phyloP scores from a whole-genome alignment of 768 basidiomycete species.

The Strobilomyces confusus region DNA sequence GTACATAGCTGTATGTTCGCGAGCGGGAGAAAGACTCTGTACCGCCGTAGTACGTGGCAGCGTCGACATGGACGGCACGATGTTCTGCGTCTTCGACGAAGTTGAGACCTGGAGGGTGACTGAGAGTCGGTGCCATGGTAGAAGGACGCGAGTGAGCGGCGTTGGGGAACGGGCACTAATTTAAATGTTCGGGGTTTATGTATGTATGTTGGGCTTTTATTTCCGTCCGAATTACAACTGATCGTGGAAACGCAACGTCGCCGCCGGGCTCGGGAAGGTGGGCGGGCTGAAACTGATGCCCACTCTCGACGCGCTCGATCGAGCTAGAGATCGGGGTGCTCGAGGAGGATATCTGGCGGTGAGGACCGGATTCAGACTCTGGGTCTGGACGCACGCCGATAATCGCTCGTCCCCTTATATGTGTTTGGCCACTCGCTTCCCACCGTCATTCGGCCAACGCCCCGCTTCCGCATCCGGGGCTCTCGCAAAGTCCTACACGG shows the following conservation, averaged over 20 bases:
- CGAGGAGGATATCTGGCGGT: not conserved
- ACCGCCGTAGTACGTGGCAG: constrained; percentile 79
- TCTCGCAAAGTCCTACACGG: not conserved
- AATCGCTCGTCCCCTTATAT: not conserved
- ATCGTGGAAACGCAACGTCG: constrained; percentile 16
- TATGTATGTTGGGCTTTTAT: constrained; percentile 18
- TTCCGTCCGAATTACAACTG: constrained; percentile 10
- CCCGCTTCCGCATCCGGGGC: not conserved
- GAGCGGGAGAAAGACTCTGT: constrained; percentile 76
- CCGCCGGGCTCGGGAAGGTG: not conserved
- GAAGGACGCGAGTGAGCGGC: not conserved
- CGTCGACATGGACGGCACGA: constrained; percentile 56
- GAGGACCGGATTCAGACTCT: not conserved
- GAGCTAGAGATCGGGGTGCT: not conserved
- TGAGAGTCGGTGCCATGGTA: constrained; percentile 62
- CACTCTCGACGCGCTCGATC: not conserved
- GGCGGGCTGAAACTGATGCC: not conserved
- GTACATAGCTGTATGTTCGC: constrained; percentile 84
- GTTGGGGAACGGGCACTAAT: not conserved
- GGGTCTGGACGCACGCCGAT: not conserved
- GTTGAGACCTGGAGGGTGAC: constrained; percentile 59
- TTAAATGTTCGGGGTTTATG: not conserved
- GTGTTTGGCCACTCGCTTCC: not conserved
- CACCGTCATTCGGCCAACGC: not conserved
- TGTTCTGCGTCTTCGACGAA: constrained; percentile 61